Evolutionary conservation across 805 yeast species (phyloP).

Genomic region (Ascoidea rubescens): DNA sequence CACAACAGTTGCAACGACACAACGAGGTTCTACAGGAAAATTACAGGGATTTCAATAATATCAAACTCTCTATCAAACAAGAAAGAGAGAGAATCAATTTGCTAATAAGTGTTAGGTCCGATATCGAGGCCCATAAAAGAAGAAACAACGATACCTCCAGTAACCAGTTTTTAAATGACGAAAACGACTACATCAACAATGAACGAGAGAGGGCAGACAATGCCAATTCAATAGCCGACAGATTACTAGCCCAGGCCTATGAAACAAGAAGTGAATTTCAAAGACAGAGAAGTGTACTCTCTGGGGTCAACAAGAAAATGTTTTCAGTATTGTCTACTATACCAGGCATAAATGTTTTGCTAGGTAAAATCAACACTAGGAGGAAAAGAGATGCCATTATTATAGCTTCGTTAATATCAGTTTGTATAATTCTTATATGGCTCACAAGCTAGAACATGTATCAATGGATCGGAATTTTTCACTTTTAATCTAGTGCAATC

Average conservation of each 20-base stretch:
- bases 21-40: slow-evolving; percentile 65
- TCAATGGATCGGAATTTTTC: too few relatives aligned
- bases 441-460: neutral
- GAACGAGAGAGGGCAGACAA: slow-evolving; percentile 64
- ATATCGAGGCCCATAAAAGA: slow-evolving; percentile 47
- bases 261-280: slow-evolving; percentile 78
- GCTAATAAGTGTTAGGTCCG: slow-evolving; percentile 62
- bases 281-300: slow-evolving; percentile 53
- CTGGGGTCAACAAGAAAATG: slow-evolving; percentile 49
- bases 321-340: slow-evolving; percentile 47
- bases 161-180: slow-evolving; percentile 20
- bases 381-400: slow-evolving; percentile 79
- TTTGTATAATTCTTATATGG: slow-evolving; percentile 39
- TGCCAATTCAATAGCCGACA: slow-evolving; percentile 65
- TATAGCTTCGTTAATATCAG: slow-evolving; percentile 57
- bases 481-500: too few relatives aligned
- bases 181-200: slow-evolving; percentile 62
- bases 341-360: slow-evolving; percentile 72
- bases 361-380: slow-evolving; percentile 74
- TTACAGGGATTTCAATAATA: slow-evolving; percentile 43
- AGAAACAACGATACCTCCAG: slow-evolving; percentile 6
- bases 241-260: slow-evolving; percentile 70
- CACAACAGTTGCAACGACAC: slow-evolving; percentile 75
- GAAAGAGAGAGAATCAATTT: slow-evolving; percentile 69
- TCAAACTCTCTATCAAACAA: slow-evolving; percentile 44